Evolutionary conservation across 1,139 yeast genomes (phyloP), one percentile per base, ranked within the genome.

Genomic region (Pichia sp.): DNA sequence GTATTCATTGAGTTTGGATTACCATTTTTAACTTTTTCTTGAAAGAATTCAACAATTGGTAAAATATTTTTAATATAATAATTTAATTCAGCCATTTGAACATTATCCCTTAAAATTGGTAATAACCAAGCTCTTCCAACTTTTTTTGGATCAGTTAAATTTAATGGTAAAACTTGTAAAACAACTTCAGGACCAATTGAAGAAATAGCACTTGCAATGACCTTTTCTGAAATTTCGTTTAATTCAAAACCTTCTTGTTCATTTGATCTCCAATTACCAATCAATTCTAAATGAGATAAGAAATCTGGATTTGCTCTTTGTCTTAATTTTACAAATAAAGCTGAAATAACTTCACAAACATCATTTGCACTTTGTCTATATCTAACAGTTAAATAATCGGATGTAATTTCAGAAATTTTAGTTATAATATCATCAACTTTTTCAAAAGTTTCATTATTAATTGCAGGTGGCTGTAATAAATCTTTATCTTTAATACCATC

Each of bases 81-180:
- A 0, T 74, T 70, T 46, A 94, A 69, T 46, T 75, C 73, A 1
- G 97, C 83, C 59, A 78, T 76, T 55, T 81, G 76, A 28, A 87
- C 85, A 58, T 86, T 80, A 56, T 90, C 97, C 66, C 97, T 82
- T 51, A 92, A 74, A 32, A 94, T 63, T n/a, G 98, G 98, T 51
- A 92, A 73, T 56, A 92, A 61, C 97, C 97, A 92, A 40, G 97
- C 97, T 63, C 97, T 78, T 41, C 96, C 96, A 24, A 65, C 65
- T 22, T 68, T 67, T 23, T 70, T 63, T 5, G 79, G 70, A 39
- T 71, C 69, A 27, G 73, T 67, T 57, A 92, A 71, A 59, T 90
- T 87, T 60, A 92, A 71, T 9, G 98, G 98, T 37, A 92, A 71
- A 8, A 76, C 69, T 42, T 77, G 66, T 49, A 92, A 68, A 3